phyloP scores from a whole-genome alignment of 352 stramenopile species.

The Pythium rishiriense region DNA sequence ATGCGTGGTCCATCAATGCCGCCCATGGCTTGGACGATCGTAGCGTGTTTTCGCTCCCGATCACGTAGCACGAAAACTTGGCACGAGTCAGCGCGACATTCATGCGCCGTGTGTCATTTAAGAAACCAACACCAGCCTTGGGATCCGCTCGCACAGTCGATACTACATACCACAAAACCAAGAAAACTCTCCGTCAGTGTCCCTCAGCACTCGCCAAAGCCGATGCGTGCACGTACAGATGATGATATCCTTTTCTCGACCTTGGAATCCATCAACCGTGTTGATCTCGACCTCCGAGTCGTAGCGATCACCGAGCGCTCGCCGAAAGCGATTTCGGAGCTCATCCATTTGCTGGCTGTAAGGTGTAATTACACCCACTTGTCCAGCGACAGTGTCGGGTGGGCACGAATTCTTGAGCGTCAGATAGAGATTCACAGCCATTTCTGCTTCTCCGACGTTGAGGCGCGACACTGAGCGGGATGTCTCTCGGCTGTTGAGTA shows the following conservation, averaged over 20 bases:
- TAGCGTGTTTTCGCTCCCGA: slow-evolving; percentile 79
- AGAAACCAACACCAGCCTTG: slow-evolving; percentile 79
- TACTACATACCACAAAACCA: slow-evolving; percentile 35
- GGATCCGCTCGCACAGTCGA: slow-evolving; percentile 86
- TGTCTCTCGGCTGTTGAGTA: slow-evolving; percentile 75
- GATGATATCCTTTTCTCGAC: slow-evolving; percentile 91
- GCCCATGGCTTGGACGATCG: slow-evolving; percentile 85
- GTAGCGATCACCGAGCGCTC: slow-evolving; percentile 55
- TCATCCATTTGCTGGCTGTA: slow-evolving; percentile 92
- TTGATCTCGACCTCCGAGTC: slow-evolving; percentile 91
- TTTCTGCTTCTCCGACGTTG: slow-evolving; percentile 79
- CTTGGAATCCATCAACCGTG: slow-evolving; percentile 92
- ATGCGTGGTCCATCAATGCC: slow-evolving; percentile 72
- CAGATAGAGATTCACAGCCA: slow-evolving; percentile 87
- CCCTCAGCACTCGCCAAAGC: background rate
- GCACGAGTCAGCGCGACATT: slow-evolving; percentile 87
- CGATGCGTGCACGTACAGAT: slow-evolving; percentile 57
- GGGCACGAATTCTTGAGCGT: slow-evolving; percentile 85
- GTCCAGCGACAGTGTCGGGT: slow-evolving; percentile 68
- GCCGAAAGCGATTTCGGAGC: slow-evolving; percentile 56
- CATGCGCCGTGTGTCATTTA: slow-evolving; percentile 90
- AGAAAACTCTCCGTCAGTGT: background rate
- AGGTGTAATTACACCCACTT: slow-evolving; percentile 88
- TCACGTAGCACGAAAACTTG: slow-evolving; percentile 89
- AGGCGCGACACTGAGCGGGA: slow-evolving; percentile 78